Evolutionary conservation across 192 early-diverging fungal species (phyloP), one percentile per base, ranked within the genome.

Genomic region (Jimgerdemannia lactiflua): DNA sequence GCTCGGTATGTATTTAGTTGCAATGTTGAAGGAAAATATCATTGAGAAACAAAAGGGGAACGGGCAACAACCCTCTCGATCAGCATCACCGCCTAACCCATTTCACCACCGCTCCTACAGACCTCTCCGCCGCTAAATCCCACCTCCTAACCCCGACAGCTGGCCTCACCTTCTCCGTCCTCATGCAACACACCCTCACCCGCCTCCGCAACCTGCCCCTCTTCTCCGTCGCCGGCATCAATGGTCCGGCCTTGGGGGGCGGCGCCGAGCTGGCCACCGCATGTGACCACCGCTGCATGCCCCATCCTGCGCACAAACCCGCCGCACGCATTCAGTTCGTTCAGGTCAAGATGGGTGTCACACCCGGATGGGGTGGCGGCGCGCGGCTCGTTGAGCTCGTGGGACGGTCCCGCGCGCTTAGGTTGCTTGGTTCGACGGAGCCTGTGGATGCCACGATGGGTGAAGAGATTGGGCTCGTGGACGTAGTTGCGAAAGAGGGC

Each of bases 321-420:
- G 49, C 70, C 2, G 80, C 87, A 4, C 74, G 72, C n/a, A 66
- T 90, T n/a, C 81, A 84, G 29, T 92, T 92, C 77, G 82, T 92
- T 2, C 89, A 92, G 70, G 79, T 85, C 0, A 76, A 83, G 14
- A 91, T 91, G 89, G 90, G 87, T 4, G 80, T 88, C 4, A 85
- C 86, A 14, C 79, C 91, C 0, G 91, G 87, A 17, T 92, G 91
- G 91, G 90, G 89, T 65, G 90, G 90, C n/a, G 83, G 79, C 18
- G 73, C 71, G 18, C 72, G 89, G 66, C 67, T 88, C 17, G 42
- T 86, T 2, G 59, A 73, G 11, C 74, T 88, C 19, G 77, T 92
- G 8, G 81, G 88, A 0, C 79, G 80, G 7, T 74, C 80, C 6
- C 73, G 79, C 2, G 90, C 90, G 3, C 65, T 92, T 29, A 63